A percentile compares a stretch with the other conserved stretches of the same genome.
These are phyloP conservation scores for Fraxinus excelsior DNA, from an alignment of 257 asterid species.

Conservation along the genomic window DNA sequence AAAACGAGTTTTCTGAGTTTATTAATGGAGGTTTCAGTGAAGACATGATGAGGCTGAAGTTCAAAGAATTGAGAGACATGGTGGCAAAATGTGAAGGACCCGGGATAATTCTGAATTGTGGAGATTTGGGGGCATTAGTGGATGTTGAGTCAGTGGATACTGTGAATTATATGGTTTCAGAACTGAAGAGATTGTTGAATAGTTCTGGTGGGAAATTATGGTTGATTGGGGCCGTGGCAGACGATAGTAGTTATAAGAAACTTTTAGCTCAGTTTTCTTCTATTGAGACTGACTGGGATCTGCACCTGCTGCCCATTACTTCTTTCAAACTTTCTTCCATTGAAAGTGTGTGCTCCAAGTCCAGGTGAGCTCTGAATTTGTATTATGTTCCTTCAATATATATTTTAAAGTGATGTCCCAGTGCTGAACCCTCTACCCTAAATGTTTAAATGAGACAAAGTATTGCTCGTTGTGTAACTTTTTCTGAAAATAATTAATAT, in stretches of 20 bases:
- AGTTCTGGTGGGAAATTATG: slow-evolving; percentile 51
- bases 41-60: slow-evolving; percentile 48
- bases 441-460: slow-evolving; percentile 19
- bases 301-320: slow-evolving; percentile 78
- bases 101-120: slow-evolving; percentile 59
- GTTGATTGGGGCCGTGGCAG: slow-evolving; percentile 67
- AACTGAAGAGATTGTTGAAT: slow-evolving; percentile 55
- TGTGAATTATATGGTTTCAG: slow-evolving; percentile 45
- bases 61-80: slow-evolving; percentile 52
- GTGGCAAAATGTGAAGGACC: slow-evolving; percentile 42
- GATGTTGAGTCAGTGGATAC: slow-evolving; percentile 43
- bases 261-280: slow-evolving; percentile 56
- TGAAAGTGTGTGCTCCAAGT: slow-evolving; percentile 56
- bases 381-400: neutral
- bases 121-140: slow-evolving; percentile 62
- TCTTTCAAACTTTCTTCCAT: slow-evolving; percentile 20
- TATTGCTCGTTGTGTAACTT: neutral
- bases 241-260: slow-evolving; percentile 57
- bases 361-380: slow-evolving; percentile 40
- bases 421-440: slow-evolving; percentile 18
- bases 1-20: slow-evolving; percentile 56
- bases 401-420: slow-evolving; percentile 9
- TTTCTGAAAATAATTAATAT: neutral
- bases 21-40: slow-evolving; percentile 39
- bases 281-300: slow-evolving; percentile 71